Evolutionary conservation across 148 eudicot genomes (phyloP).

Genomic region (Silene uniflora): DNA sequence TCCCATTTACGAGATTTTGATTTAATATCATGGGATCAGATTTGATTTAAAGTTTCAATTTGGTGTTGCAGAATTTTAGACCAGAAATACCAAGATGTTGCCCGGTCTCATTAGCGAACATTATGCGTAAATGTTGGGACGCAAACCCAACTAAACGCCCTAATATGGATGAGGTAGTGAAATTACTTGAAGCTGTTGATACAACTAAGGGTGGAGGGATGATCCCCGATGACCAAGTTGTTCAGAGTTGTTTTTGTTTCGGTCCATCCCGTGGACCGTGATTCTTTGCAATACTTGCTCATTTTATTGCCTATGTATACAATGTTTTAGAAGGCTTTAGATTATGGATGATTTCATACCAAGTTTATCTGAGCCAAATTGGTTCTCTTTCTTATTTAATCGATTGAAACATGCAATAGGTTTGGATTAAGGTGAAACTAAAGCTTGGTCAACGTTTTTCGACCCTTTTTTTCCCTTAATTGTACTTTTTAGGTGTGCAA

Average conservation of each 20-base stretch:
- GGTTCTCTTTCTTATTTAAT: not conserved
- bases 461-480: too few relatives aligned
- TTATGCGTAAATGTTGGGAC: slow-evolving; percentile 92
- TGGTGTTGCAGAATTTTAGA: slow-evolving; percentile 47
- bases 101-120: slow-evolving; percentile 62
- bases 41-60: not conserved
- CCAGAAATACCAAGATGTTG: slow-evolving; percentile 89
- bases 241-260: slow-evolving; percentile 51
- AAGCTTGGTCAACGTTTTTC: too few relatives aligned
- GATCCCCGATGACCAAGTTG: slow-evolving; percentile 70
- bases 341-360: not conserved
- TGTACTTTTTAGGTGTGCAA: too few relatives aligned
- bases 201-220: slow-evolving; percentile 90
- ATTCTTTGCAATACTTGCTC: not conserved
- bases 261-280: not conserved
- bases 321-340: not conserved
- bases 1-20: too few relatives aligned
- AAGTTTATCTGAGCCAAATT: not conserved
- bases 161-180: slow-evolving; percentile 7
- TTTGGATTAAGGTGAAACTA: not conserved
- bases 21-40: not conserved
- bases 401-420: not conserved
- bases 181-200: slow-evolving; percentile 32
- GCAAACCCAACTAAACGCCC: slow-evolving; percentile 66
- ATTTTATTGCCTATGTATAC: not conserved